Conservation (phyloP, 805 yeast species). For the Yarrowia osloensis region DNA sequence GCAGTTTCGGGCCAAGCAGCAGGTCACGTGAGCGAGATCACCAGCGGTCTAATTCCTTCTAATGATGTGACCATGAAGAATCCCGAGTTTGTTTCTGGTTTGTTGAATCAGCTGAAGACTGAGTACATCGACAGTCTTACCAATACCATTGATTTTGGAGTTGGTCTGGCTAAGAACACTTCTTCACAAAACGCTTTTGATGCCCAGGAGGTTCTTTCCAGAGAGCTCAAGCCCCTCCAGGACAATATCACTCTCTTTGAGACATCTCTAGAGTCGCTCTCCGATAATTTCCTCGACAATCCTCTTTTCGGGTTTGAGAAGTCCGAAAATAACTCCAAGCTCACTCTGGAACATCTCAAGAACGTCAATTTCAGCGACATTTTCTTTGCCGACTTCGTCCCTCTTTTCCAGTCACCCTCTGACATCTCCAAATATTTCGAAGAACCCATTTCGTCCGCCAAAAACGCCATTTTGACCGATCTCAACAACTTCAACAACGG, state of each 20-base stretch:
- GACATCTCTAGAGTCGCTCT: background rate
- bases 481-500: background rate
- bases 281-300: background rate
- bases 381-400: background rate
- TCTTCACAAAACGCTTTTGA: background rate
- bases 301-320: conserved; percentile 1
- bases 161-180: background rate
- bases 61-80: background rate
- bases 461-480: background rate
- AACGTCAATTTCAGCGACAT: background rate
- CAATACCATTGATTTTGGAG: background rate
- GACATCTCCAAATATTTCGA: background rate
- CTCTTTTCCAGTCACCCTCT: background rate
- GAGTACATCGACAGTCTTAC: background rate
- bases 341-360: background rate
- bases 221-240: background rate
- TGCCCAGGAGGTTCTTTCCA: background rate
- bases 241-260: background rate
- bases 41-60: background rate
- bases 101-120: background rate
- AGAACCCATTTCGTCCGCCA: background rate
- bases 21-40: background rate
- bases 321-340: background rate
- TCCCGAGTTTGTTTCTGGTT: background rate
- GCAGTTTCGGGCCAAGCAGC: conserved; percentile 9